Evolutionary conservation across 1,284 basidiomycete species (phyloP), one percentile per base, ranked within the genome.

Genomic region (Agaricales sp.): DNA sequence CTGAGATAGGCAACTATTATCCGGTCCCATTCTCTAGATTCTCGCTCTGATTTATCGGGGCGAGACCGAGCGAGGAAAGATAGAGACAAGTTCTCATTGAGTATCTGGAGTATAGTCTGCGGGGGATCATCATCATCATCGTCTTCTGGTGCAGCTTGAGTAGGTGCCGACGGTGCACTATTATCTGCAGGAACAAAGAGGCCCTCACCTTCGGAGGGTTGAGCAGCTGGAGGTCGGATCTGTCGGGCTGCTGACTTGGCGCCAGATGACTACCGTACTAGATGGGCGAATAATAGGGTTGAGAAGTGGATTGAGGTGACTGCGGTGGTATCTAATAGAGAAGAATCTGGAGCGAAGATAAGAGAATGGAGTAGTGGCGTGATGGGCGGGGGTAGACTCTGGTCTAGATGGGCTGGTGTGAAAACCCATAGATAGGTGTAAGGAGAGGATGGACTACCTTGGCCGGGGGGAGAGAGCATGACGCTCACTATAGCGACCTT

Each of bases 1-100:
- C 81, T 78, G 39, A 98, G 71, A 63, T 97, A 95, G 1, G 84
- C 88, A 3, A 91, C 82, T 60, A 93, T 83, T 51, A 97, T 71
- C 52, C 92, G 74, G 54, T 92, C 91, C 92, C 93, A 98, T 57
- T 94, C 92, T 49, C 80, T 67, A 3, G 75, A 70, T 56, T 88
- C 81, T 46, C 69, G 64, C 51, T 75, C 73, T 24, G 82, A 88
- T 56, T 75, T 77, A 68, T 88, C 68, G 60, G 84, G 69, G n/a
- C 80, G 70, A 2, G 77, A 76, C 12, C 83, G 75, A 13, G 82
- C 77, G 25, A 89, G 65, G 53, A 89, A 74, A 1, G 82, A 73
- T 4, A 89, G 62, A 0, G 82, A 82, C 13, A 89, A 66, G 56
- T 87, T 82, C 57, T 89, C 87, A 47, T 73, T 75, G 22, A 89